Base-by-base conservation (phyloP, 163 green algal genomes). In the Botryococcus braunii region DNA sequence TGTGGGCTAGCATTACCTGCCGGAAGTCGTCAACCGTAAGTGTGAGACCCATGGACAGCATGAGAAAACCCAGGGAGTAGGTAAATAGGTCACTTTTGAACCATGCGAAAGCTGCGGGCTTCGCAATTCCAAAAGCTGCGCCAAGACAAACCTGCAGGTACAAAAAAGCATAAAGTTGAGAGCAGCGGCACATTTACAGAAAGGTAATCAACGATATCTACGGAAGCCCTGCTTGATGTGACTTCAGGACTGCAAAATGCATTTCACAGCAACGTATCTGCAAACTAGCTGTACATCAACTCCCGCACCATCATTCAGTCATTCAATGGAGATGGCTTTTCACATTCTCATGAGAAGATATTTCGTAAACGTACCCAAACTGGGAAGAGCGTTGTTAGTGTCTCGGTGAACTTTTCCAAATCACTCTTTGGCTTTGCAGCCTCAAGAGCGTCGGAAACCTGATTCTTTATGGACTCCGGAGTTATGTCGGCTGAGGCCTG, bases 21-120 rank as follows among this genome's bases (percentile, higher is more conserved):
- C 81, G 80, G 71, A 96, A 91, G 69, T 94, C 88, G 0, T 91
- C 80, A 32, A 88, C 74, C 9, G 79, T 91, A 9, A 96, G 77
- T 9, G 77, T 90, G 52, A 95, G 73, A 32, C 89, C 88, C 88
- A 96, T 95, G 60, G 75, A 82, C 52, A 95, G 77, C 89, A 95
- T 94, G n/a, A 96, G 77, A 36, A 89, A 73, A 35, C 81, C 83
- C 37, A 96, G 77, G 9, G 72, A 78, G 41, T 67, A 52, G 27
- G 85, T 90, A 78, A 92, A 95, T 27, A 87, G 71, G 50, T 81
- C 72, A 11, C 72, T 85, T 1, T 77, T 85, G 57, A 94, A 83
- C 82, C 85, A 95, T 8, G 67, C 79, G 23, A 93, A 68, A 8
- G 75, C 57, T 13, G 65, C 37, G 4, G 84, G 85, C 46, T 79